Conservation (phyloP, 345 rosid species). For the Eucalyptus viminalis region DNA sequence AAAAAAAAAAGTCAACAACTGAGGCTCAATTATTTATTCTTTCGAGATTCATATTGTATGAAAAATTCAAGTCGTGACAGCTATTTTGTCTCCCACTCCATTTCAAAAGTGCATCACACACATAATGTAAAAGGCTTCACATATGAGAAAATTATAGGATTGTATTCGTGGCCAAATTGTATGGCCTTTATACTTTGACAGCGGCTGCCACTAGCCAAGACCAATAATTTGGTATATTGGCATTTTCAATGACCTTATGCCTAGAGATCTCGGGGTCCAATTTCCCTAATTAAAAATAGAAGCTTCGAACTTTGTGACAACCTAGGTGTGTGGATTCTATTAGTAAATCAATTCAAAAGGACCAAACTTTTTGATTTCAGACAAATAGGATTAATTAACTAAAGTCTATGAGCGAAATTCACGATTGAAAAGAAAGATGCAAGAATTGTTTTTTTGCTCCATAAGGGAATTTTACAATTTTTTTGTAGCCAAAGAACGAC, state of each 20-base stretch:
- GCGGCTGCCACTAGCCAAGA: neutral
- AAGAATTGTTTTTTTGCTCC: neutral
- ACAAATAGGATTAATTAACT: neutral
- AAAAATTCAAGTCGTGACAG: neutral
- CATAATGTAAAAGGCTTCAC: neutral
- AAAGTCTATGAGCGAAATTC: neutral
- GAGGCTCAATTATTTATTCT: neutral
- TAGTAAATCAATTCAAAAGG: neutral
- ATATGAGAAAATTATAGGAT: neutral
- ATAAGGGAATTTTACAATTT: neutral
- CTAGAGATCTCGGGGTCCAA: neutral
- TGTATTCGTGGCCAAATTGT: neutral
- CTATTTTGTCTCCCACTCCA: neutral
- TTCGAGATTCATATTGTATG: neutral
- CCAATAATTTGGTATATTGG: neutral
- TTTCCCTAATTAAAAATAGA: neutral
- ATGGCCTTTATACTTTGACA: neutral
- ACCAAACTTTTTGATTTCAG: neutral
- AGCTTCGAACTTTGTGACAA: neutral
- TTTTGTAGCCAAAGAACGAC: neutral
- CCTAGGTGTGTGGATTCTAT: neutral
- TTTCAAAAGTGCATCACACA: neutral
- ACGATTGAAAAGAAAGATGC: neutral
- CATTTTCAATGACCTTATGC: neutral
- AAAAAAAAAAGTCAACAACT: neutral